phyloP scores from a whole-genome alignment of 805 yeast species.

The Myxozyma vanderwaltii region DNA sequence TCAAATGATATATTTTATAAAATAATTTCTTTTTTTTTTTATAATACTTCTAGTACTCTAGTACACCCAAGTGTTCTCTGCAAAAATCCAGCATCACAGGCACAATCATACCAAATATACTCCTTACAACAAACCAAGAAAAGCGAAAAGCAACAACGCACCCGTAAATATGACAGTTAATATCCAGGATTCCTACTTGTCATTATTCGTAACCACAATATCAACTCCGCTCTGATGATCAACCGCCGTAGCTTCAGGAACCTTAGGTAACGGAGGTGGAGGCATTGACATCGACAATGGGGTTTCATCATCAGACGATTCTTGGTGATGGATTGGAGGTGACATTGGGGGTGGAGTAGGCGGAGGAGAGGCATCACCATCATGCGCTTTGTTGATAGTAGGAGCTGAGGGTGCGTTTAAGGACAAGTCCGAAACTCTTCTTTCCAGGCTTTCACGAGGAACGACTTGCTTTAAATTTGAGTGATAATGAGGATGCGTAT shows the following conservation, averaged over 20 bases:
- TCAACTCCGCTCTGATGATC: neutral
- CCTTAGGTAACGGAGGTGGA: neutral
- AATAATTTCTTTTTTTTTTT: no score
- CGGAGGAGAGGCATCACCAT: constrained; percentile 14
- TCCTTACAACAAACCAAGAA: neutral
- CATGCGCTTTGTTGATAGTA: neutral
- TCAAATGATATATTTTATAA: neutral
- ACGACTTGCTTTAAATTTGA: constrained; percentile 4
- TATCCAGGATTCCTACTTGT: neutral
- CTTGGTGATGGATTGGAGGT: neutral
- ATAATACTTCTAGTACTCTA: neutral
- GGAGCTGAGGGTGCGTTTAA: constrained; percentile 1
- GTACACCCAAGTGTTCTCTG: neutral
- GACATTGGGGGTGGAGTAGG: constrained; percentile 1
- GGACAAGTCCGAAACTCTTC: constrained; percentile 9
- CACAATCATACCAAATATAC: neutral
- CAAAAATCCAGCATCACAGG: constrained; percentile 8
- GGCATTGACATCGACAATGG: constrained; percentile 7
- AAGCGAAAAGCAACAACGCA: neutral
- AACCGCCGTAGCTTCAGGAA: neutral
- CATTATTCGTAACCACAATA: neutral
- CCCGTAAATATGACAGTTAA: neutral
- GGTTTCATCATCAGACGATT: neutral
- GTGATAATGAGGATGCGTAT: constrained; percentile 7
- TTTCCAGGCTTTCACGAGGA: constrained; percentile 1